Evolutionary conservation across 2,329 filamentous ascomycete genomes (phyloP).

Genomic region (Penicillium thymicola): DNA sequence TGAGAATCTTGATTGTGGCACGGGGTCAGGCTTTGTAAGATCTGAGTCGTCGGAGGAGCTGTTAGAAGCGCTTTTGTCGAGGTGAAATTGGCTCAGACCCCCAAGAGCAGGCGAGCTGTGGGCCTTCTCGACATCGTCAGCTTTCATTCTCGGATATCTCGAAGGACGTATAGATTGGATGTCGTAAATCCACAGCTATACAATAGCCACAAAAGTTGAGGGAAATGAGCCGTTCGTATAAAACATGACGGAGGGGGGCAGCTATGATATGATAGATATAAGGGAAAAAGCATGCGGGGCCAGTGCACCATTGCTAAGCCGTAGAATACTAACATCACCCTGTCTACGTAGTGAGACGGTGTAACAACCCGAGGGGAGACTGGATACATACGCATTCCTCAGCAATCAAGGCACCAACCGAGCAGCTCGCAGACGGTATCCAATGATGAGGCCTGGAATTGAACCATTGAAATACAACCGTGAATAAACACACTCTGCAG

Average conservation of each 20-base stretch:
- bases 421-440: not conserved
- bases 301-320: not conserved
- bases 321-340: not conserved
- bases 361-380: slow-evolving; percentile 1
- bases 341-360: slow-evolving; percentile 2
- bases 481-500: not conserved
- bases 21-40: slow-evolving; percentile 8
- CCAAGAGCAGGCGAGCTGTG: slow-evolving; percentile 23
- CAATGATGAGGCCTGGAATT: not conserved
- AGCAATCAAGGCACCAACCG: slow-evolving; percentile 8
- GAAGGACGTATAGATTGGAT: not conserved
- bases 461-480: not conserved
- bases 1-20: slow-evolving; percentile 17
- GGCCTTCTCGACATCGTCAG: slow-evolving; percentile 28
- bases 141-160: slow-evolving; percentile 11
- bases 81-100: slow-evolving; percentile 23
- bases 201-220: not conserved
- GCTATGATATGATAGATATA: slow-evolving; percentile 23
- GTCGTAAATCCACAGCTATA: not conserved
- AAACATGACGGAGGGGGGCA: not conserved
- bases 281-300: not conserved
- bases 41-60: not conserved
- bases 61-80: slow-evolving; percentile 16
- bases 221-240: not conserved
- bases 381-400: slow-evolving; percentile 4